Percentiles rank a stretch among this genome's conserved stretches.
phyloP scores from a whole-genome alignment of 73 alveolate species.

The Uronychia binucleata region DNA sequence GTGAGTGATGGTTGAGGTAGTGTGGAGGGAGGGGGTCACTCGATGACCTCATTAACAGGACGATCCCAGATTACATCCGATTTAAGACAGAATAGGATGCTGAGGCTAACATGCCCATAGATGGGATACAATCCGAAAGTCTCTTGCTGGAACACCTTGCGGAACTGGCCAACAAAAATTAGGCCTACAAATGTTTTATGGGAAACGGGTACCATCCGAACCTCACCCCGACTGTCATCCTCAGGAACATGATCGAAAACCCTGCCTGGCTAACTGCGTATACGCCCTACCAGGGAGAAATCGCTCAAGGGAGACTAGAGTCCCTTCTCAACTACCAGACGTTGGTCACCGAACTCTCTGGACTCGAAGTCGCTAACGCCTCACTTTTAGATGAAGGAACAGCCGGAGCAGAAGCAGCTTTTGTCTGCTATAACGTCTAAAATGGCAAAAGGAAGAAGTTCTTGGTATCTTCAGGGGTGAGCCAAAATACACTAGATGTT shows the following conservation, averaged over 20 bases:
- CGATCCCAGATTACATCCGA: background rate
- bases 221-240: conserved; percentile 38
- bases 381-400: conserved; percentile 94
- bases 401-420: conserved; percentile 96
- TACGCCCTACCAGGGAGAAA: conserved; percentile 98
- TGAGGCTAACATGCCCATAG: background rate
- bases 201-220: conserved; percentile 70
- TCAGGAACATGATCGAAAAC: conserved; percentile 88
- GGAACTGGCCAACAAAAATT: conserved; percentile 67
- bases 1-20: background rate
- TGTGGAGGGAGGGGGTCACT: background rate
- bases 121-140: conserved; percentile 48
- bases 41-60: background rate
- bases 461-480: conserved; percentile 66
- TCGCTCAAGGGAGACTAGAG: conserved; percentile 93
- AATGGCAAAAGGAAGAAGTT: conserved; percentile 72
- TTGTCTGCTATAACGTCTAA: conserved; percentile 66
- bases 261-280: conserved; percentile 97
- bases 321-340: conserved; percentile 82
- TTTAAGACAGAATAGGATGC: background rate
- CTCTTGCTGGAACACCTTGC: conserved; percentile 57
- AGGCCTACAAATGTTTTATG: conserved; percentile 68
- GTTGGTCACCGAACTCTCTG: conserved; percentile 87
- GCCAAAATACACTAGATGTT: conserved; percentile 86
- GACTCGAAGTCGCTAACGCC: conserved; percentile 88